A percentile compares a stretch with the other conserved stretches of the same genome.
Conservation (phyloP, 148 eudicot species). For the Talinum fruticosum region DNA sequence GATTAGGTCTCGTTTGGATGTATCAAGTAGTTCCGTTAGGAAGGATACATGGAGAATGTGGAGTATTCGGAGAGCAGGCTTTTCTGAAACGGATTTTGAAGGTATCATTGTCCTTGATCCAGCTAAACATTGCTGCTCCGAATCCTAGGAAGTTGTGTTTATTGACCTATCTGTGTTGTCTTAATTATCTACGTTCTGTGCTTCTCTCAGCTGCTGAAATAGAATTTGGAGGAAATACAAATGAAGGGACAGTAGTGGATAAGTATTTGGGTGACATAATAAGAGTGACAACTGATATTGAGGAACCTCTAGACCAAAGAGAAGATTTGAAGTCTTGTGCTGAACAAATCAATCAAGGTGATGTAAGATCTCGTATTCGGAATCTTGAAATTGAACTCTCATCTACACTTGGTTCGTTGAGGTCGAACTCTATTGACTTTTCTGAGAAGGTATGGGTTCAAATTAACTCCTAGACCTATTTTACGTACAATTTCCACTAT, state of each 20-base stretch:
- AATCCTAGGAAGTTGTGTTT: neutral
- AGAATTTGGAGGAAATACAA: slow-evolving; percentile 25
- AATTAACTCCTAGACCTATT: neutral
- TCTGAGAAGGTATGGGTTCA: slow-evolving; percentile 27
- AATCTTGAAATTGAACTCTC: slow-evolving; percentile 69
- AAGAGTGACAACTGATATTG: slow-evolving; percentile 25
- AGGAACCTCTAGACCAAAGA: slow-evolving; percentile 28
- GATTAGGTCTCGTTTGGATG: slow-evolving; percentile 26
- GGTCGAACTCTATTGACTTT: slow-evolving; percentile 40
- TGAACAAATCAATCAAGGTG: slow-evolving; percentile 24
- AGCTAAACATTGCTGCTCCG: neutral
- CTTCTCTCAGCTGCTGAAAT: slow-evolving; percentile 62
- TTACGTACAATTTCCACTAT: neutral
- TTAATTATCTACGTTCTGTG: slow-evolving; percentile 4
- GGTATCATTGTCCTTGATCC: slow-evolving; percentile 36
- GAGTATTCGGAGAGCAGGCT: slow-evolving; percentile 59
- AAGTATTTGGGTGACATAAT: slow-evolving; percentile 25
- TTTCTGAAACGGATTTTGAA: slow-evolving; percentile 52
- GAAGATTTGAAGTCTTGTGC: slow-evolving; percentile 14
- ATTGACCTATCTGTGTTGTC: neutral
- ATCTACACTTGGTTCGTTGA: slow-evolving; percentile 51
- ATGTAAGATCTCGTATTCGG: slow-evolving; percentile 59
- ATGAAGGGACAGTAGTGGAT: slow-evolving; percentile 20
- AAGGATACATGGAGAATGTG: slow-evolving; percentile 58
- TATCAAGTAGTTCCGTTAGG: slow-evolving; percentile 29